Evolutionary conservation across 1,139 yeast genomes (phyloP).

Genomic region (Blastobotrys indianensis): DNA sequence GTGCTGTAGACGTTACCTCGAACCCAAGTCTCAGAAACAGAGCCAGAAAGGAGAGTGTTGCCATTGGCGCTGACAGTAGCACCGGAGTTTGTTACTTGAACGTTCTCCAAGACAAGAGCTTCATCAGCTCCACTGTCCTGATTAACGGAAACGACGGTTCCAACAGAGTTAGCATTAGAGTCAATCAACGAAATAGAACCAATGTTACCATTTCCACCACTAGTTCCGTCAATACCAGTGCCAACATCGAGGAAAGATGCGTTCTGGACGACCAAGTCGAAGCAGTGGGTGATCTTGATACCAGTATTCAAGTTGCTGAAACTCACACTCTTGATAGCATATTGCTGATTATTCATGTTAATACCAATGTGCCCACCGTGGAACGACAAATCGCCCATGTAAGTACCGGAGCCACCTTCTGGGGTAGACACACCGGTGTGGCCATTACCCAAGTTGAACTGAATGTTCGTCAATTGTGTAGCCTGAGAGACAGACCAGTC

Average conservation of each 20-base stretch:
- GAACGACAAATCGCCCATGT: conserved; percentile 14
- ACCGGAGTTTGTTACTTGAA: background rate
- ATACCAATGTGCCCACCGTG: conserved; percentile 13
- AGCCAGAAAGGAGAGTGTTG: background rate
- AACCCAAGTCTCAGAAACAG: background rate
- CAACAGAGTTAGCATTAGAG: background rate
- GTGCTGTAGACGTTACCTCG: background rate
- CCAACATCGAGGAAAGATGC: conserved; percentile 4
- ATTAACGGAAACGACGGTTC: background rate
- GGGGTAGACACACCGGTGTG: conserved; percentile 12
- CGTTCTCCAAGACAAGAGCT: background rate
- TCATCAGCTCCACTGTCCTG: background rate
- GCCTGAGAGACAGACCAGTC: conserved; percentile 17
- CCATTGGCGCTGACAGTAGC: background rate
- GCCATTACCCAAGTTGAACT: conserved; percentile 11
- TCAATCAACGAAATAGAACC: background rate
- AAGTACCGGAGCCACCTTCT: conserved; percentile 15
- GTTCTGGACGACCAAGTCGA: too few species aligned
- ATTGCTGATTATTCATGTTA: conserved; percentile 15
- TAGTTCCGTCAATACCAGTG: conserved; percentile 2
- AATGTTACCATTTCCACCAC: background rate
- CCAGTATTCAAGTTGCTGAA: conserved; percentile 12
- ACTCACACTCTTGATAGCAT: conserved; percentile 8
- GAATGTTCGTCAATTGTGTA: conserved; percentile 11
- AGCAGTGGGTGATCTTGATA: conserved; percentile 11